phyloP scores from a whole-genome alignment of 164 flowering plant species.

The Amborella trichopoda region DNA sequence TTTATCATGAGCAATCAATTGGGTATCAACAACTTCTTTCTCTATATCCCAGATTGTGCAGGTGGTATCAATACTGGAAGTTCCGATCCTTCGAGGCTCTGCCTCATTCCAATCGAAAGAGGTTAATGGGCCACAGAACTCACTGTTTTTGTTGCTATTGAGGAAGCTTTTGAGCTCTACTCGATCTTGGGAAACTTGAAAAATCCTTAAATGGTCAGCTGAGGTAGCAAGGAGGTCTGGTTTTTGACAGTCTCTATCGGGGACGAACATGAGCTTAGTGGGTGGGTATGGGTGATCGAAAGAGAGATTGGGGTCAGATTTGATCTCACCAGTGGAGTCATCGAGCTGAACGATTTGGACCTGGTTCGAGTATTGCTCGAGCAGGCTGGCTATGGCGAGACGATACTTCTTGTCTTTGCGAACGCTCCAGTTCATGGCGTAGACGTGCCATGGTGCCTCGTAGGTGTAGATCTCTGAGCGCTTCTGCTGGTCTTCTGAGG shows the following conservation, averaged over 20 bases:
- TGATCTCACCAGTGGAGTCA: conserved; percentile 67
- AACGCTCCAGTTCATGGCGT: conserved; percentile 98
- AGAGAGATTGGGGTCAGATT: conserved; percentile 51
- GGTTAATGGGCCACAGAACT: conserved; percentile 64
- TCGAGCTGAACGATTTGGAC: conserved; percentile 80
- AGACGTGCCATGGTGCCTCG: conserved; percentile 96
- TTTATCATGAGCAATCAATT: conserved; percentile 81
- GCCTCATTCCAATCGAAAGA: conserved; percentile 94
- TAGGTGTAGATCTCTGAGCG: conserved; percentile 94
- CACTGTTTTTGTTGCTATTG: conserved; percentile 57
- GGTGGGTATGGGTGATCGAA: conserved; percentile 94
- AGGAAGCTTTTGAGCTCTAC: conserved; percentile 40
- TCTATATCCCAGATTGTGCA: conserved; percentile 93
- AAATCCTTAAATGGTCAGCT: conserved; percentile 57
- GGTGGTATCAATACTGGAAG: conserved; percentile 85
- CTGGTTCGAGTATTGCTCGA: conserved; percentile 61
- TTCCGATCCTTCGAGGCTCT: conserved; percentile 69
- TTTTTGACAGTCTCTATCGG: conserved; percentile 62
- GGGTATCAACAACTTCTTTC: conserved; percentile 63
- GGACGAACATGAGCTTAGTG: conserved; percentile 73
- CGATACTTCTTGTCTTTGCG: conserved; percentile 87
- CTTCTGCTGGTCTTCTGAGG: conserved; percentile 76
- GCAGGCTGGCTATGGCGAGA: conserved; percentile 75
- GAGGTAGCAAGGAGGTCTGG: conserved; percentile 91
- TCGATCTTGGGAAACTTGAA: conserved; percentile 41